phyloP scores from a whole-genome alignment of 306 rosid species.

The Cajanus cajan region DNA sequence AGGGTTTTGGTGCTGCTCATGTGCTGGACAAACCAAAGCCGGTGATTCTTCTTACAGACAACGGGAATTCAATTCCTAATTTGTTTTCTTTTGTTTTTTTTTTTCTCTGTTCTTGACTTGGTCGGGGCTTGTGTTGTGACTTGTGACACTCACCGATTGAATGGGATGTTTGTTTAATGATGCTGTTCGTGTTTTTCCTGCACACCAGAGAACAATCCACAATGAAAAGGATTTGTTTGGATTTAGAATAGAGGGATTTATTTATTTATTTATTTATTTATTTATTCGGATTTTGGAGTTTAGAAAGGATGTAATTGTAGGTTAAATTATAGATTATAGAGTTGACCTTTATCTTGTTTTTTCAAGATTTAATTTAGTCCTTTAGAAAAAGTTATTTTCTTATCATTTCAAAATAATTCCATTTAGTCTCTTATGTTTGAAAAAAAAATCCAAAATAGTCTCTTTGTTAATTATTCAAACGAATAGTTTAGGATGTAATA shows the following conservation, averaged over 20 bases:
- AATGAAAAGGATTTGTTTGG: not conserved
- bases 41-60: not conserved
- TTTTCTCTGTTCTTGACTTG: not conserved
- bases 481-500: no score
- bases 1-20: conserved; percentile 2
- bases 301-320: no score
- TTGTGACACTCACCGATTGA: not conserved
- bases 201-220: not conserved
- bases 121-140: not conserved
- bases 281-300: not conserved
- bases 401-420: no score
- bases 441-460: no score
- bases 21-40: not conserved
- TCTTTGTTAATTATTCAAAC: no score
- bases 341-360: no score
- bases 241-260: not conserved
- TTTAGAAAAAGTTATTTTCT: no score
- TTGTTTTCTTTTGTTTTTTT: not conserved
- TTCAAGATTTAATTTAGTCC: no score
- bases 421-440: no score
- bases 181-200: not conserved
- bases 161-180: not conserved
- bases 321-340: no score
- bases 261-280: not conserved
- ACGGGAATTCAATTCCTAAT: no score